phyloP scores from a whole-genome alignment of 345 rosid genomes.

The Eutrema yunnanense region DNA sequence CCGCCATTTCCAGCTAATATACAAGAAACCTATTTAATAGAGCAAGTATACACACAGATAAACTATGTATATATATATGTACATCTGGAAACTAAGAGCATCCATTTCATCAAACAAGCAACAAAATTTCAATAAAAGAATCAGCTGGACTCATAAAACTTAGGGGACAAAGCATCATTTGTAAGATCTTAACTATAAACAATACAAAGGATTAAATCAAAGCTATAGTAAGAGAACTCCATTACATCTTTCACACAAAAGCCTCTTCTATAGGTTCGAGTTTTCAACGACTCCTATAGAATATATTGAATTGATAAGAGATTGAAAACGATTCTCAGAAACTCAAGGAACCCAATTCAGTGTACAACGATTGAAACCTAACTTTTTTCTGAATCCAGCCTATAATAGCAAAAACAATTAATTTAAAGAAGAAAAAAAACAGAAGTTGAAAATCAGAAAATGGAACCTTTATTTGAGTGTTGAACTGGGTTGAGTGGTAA shows the following conservation, averaged over 20 bases:
- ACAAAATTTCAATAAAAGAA: not conserved
- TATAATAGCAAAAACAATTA: not conserved
- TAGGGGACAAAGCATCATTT: not conserved
- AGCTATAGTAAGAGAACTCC: not conserved
- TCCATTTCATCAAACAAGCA: not conserved
- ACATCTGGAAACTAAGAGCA: no score
- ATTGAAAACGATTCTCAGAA: not conserved
- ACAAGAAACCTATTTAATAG: no score
- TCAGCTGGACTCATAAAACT: not conserved
- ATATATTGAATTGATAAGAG: not conserved
- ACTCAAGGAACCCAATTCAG: not conserved
- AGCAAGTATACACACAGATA: no score
- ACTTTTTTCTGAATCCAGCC: not conserved
- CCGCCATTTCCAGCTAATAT: no score
- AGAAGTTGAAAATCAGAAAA: not conserved
- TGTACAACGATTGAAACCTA: not conserved
- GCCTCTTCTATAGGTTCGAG: not conserved
- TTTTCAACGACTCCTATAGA: not conserved
- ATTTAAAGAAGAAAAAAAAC: not conserved
- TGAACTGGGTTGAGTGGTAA: slow-evolving; percentile 21
- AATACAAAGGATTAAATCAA: not conserved
- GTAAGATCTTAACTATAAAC: not conserved
- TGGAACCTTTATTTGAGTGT: slow-evolving; percentile 17
- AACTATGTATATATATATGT: no score
- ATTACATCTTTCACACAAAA: not conserved